phyloP scores from a whole-genome alignment of 805 yeast genomes.

The Cyberlindnera americana region DNA sequence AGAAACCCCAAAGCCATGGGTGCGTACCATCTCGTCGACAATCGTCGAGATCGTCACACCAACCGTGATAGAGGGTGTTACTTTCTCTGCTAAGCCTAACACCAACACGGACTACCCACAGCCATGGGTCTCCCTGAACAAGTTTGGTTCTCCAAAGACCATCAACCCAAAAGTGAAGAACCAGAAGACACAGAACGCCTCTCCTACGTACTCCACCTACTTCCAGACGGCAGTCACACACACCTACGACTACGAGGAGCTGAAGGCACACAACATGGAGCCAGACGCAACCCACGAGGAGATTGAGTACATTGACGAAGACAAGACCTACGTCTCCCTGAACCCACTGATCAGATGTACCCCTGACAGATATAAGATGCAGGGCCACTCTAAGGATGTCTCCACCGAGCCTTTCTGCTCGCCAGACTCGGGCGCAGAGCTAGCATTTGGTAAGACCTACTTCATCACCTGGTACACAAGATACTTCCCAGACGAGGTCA shows the following conservation, averaged over 20 bases:
- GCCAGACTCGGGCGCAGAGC: slow-evolving; percentile 58
- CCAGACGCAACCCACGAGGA: slow-evolving; percentile 58
- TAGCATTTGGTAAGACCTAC: slow-evolving; percentile 60
- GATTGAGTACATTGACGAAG: slow-evolving; percentile 57
- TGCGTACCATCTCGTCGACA: slow-evolving; percentile 60
- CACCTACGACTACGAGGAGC: slow-evolving; percentile 53
- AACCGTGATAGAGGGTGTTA: slow-evolving; percentile 54
- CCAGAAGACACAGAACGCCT: slow-evolving; percentile 61
- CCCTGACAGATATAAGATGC: slow-evolving; percentile 66
- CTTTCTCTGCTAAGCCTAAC: slow-evolving; percentile 44
- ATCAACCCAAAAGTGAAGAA: slow-evolving; percentile 71
- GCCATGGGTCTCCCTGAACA: slow-evolving; percentile 78
- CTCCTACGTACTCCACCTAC: slow-evolving; percentile 73
- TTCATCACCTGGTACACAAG: slow-evolving; percentile 80
- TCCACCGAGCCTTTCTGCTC: slow-evolving; percentile 81
- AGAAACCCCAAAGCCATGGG: slow-evolving; percentile 60
- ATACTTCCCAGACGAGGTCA: slow-evolving; percentile 52
- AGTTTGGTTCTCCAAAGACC: slow-evolving; percentile 77
- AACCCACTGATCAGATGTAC: slow-evolving; percentile 84
- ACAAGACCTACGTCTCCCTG: slow-evolving; percentile 63
- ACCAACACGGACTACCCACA: slow-evolving; percentile 57
- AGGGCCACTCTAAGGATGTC: slow-evolving; percentile 54
- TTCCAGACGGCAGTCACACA: slow-evolving; percentile 67
- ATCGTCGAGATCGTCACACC: slow-evolving; percentile 68
- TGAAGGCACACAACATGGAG: slow-evolving; percentile 71